Base-by-base conservation (phyloP, 352 stramenopile genomes). In the Globisporangium acanthophoron region DNA sequence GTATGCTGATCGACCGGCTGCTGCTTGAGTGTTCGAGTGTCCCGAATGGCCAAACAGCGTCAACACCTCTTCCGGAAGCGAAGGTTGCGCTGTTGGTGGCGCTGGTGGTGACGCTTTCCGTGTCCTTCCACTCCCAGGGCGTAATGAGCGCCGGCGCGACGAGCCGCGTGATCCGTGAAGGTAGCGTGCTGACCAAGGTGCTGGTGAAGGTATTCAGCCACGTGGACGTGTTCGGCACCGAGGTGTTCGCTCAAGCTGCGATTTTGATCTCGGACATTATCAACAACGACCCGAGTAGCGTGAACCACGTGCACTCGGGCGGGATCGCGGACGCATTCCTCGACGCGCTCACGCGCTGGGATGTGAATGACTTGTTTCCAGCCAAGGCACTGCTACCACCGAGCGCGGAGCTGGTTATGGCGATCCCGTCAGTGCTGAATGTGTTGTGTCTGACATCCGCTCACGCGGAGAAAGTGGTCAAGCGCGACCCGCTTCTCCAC, bases 241-340 rank as follows among this genome's bases (percentile, higher is more conserved):
- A 95, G n/a, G 66, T 99, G 37, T 96, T 96, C 54, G 88, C 94
- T 24, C 85, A 98, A 56, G 74, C 93, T 12, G 74, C 85, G 4
- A 96, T 96, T 21, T 75, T 99, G 37, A 76, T 99, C 35, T 91
- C 87, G 11, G 96, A 99, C 74, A 80, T 98, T n/a, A 97, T 98
- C 74, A 99, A 99, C 75, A 96, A 95, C 44, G 95, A 99, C 73
- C 96, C 76, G 67, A 98, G 76, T 61, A 92, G 96, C 66, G 90
- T 99, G 44, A 90, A 98, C 70, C 81, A 98, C 69, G 87, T 99
- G 7, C 93, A 98, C 65, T 72, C 86, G 54, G 87, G 78, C 24
- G 96, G 96, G 27, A 77, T 99, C 44, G 96, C 94, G 5, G 86
- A 97, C 40, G 84, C 80, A 0, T 98, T 98, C 59, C 74, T 99